Conservation (phyloP, 2,329 filamentous ascomycete species). For the Clathrospora elynae region DNA sequence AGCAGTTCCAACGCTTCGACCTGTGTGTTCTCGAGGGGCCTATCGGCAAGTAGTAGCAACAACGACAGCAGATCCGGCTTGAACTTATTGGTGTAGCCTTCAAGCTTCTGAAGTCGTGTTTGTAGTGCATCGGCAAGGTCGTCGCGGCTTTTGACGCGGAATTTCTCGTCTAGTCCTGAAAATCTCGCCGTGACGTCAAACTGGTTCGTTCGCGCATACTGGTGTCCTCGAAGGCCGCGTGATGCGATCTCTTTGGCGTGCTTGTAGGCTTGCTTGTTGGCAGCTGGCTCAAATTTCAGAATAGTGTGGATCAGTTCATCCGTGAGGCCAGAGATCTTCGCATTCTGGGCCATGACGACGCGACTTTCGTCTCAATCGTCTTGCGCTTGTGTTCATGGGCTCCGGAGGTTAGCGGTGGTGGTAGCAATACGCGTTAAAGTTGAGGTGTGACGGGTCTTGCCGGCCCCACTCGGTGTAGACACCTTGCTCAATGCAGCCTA, state of each 20-base stretch:
- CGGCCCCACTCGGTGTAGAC: slow-evolving; percentile 14
- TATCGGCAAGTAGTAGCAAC: slow-evolving; percentile 79
- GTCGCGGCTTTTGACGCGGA: slow-evolving; percentile 78
- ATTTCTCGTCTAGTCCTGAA: slow-evolving; percentile 76
- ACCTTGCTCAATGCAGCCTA: slow-evolving; percentile 11
- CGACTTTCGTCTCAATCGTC: slow-evolving; percentile 4
- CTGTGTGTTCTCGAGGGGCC: slow-evolving; percentile 72
- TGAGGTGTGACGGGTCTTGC: slow-evolving; percentile 11
- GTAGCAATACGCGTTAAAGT: slow-evolving; percentile 15
- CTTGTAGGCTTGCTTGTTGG: slow-evolving; percentile 45
- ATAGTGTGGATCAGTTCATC: slow-evolving; percentile 73
- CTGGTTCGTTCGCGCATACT: slow-evolving; percentile 55
- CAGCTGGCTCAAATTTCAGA: slow-evolving; percentile 54
- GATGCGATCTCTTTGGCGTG: slow-evolving; percentile 48
- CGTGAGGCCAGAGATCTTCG: slow-evolving; percentile 66
- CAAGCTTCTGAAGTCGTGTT: slow-evolving; percentile 64
- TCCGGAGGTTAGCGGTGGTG: slow-evolving; percentile 6
- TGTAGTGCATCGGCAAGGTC: slow-evolving; percentile 73
- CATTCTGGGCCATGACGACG: slow-evolving; percentile 70
- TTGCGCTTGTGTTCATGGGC: background rate
- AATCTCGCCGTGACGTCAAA: slow-evolving; percentile 53
- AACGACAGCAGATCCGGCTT: slow-evolving; percentile 80
- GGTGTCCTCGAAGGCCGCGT: slow-evolving; percentile 48
- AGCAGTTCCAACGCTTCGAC: slow-evolving; percentile 67
- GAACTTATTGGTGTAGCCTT: slow-evolving; percentile 63